Evolutionary conservation across 352 stramenopile genomes (phyloP).

Genomic region (Globisporangium paroecandrum): DNA sequence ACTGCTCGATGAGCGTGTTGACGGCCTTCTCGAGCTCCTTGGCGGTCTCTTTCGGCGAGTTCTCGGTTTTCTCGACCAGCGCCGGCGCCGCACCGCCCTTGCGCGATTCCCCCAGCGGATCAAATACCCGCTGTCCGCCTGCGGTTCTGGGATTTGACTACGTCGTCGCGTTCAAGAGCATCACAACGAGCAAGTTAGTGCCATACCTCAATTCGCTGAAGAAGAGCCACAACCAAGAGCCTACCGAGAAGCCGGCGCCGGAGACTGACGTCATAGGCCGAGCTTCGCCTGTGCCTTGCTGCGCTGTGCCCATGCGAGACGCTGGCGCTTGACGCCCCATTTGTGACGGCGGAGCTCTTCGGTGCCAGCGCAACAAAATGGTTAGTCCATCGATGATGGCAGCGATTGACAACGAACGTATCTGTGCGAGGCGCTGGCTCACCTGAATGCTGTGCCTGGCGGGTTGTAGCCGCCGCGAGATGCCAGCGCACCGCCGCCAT

Average conservation of each 20-base stretch:
- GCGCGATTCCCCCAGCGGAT: slow-evolving; percentile 86
- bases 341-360: slow-evolving; percentile 63
- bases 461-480: slow-evolving; percentile 66
- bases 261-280: slow-evolving; percentile 92
- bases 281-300: slow-evolving; percentile 54
- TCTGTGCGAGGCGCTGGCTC: neutral
- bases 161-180: slow-evolving; percentile 10
- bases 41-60: slow-evolving; percentile 89
- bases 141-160: slow-evolving; percentile 81
- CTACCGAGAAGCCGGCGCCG: slow-evolving; percentile 88
- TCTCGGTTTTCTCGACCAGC: slow-evolving; percentile 90
- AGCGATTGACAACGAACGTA: neutral
- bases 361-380: neutral
- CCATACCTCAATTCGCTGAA: neutral
- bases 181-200: neutral
- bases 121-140: slow-evolving; percentile 74
- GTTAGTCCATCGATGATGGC: neutral
- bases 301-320: slow-evolving; percentile 59
- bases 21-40: slow-evolving; percentile 90
- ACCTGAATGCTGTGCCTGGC: slow-evolving; percentile 73
- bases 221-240: slow-evolving; percentile 2
- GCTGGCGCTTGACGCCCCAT: slow-evolving; percentile 67
- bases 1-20: slow-evolving; percentile 91
- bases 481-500: slow-evolving; percentile 49
- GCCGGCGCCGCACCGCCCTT: slow-evolving; percentile 72